A percentile compares a stretch with the other conserved stretches of the same genome.
Conservation (phyloP, 1,284 basidiomycete species). For the Malassezia sympodialis region DNA sequence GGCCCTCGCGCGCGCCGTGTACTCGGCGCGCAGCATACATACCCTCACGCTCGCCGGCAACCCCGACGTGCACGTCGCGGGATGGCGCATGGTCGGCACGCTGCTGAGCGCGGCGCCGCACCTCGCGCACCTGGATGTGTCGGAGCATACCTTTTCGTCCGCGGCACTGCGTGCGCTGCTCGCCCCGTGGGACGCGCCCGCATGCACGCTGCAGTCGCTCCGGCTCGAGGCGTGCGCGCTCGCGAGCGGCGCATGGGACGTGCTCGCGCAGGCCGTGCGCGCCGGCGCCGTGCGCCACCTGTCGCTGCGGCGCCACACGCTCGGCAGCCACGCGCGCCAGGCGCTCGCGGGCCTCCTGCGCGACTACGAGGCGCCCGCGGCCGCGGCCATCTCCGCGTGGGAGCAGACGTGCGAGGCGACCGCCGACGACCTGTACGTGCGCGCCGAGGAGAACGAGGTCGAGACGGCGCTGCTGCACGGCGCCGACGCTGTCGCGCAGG, state of each 20-base stretch:
- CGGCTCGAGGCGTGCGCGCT: slow-evolving; percentile 41
- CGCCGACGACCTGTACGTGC: slow-evolving; percentile 7
- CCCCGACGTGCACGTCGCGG: slow-evolving; percentile 63
- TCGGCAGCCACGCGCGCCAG: slow-evolving; percentile 22
- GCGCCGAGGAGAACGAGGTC: background rate
- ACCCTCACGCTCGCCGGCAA: slow-evolving; percentile 81
- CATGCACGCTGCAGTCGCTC: slow-evolving; percentile 55
- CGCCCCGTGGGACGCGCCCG: slow-evolving; percentile 56
- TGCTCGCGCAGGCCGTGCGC: slow-evolving; percentile 34
- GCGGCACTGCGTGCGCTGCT: slow-evolving; percentile 51
- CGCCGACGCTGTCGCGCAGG: slow-evolving; percentile 26
- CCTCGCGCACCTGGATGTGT: slow-evolving; percentile 75
- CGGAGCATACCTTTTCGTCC: slow-evolving; percentile 75
- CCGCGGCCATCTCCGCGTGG: background rate
- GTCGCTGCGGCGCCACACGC: slow-evolving; percentile 37
- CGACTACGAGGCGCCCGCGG: slow-evolving; percentile 25
- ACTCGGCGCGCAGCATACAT: slow-evolving; percentile 70
- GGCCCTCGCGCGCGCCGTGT: slow-evolving; percentile 76
- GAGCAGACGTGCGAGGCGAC: background rate
- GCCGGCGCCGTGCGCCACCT: slow-evolving; percentile 39
- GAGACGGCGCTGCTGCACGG: slow-evolving; percentile 17
- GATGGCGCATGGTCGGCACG: slow-evolving; percentile 70
- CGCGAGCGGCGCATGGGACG: slow-evolving; percentile 29
- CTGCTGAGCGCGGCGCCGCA: slow-evolving; percentile 66
- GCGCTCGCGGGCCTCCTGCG: slow-evolving; percentile 32